phyloP scores from a whole-genome alignment of 2,329 filamentous ascomycete genomes.

The Talaromyces pinophilus region DNA sequence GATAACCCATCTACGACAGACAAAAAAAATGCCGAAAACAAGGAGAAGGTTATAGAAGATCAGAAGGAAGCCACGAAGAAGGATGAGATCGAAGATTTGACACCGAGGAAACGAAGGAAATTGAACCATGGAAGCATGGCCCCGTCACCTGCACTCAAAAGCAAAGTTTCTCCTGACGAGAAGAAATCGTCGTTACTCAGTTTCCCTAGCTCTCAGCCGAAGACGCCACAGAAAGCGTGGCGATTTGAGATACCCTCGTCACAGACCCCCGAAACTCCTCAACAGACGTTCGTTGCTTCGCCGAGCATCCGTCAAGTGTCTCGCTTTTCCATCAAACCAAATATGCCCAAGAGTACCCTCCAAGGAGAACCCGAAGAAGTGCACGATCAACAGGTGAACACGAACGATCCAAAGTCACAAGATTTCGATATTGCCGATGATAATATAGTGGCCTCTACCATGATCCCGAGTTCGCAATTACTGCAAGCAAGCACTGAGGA shows the following conservation, averaged over 20 bases:
- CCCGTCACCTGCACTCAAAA: not conserved
- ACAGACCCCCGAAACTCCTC: conserved; percentile 47
- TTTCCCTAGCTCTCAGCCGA: conserved; percentile 23
- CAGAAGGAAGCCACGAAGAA: not conserved
- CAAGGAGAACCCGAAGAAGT: not conserved
- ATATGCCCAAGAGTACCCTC: not conserved
- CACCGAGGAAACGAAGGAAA: conserved; percentile 30
- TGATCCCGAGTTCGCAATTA: not conserved
- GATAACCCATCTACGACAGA: not conserved
- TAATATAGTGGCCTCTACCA: not conserved
- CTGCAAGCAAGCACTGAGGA: not conserved
- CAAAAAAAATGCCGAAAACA: not conserved
- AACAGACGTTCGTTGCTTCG: conserved; percentile 39
- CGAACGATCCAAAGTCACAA: not conserved
- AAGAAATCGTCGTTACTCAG: not conserved
- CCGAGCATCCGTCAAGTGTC: conserved; percentile 35
- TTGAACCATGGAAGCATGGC: conserved; percentile 19
- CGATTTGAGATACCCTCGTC: conserved; percentile 44
- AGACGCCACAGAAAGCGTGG: conserved; percentile 39
- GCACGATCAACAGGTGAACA: too few species aligned
- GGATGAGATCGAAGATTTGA: conserved; percentile 10
- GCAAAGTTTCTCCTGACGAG: conserved; percentile 3
- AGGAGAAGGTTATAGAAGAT: not conserved
- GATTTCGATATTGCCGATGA: not conserved
- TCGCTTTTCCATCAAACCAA: conserved; percentile 27